These are phyloP conservation scores for Umbellularia californica DNA, from an alignment of 164 flowering plant genomes.

Conservation along the genomic window DNA sequence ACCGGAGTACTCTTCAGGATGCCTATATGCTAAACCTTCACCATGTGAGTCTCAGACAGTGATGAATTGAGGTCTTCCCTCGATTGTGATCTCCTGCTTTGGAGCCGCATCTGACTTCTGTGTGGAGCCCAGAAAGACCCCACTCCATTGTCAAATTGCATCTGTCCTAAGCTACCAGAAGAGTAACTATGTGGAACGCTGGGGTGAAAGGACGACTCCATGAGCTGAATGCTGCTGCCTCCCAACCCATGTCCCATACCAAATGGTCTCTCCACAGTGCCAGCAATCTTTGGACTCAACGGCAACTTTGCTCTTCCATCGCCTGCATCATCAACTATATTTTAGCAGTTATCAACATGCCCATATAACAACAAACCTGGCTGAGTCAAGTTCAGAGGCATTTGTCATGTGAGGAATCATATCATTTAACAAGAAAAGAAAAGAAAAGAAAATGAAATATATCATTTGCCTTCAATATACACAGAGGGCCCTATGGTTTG, in stretches of 20 bases:
- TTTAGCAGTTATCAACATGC: neutral
- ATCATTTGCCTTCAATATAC: neutral
- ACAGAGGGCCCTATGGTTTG: too few species aligned
- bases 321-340: conserved; percentile 31
- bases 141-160: conserved; percentile 66
- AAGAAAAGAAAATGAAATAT: neutral
- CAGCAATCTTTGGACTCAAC: conserved; percentile 76
- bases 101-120: conserved; percentile 86
- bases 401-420: too few species aligned
- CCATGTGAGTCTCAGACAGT: conserved; percentile 62
- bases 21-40: conserved; percentile 39
- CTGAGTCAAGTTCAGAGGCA: too few species aligned
- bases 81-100: conserved; percentile 96
- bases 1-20: conserved; percentile 18
- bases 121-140: conserved; percentile 76
- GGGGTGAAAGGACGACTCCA: conserved; percentile 58
- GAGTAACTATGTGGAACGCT: conserved; percentile 84
- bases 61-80: conserved; percentile 91
- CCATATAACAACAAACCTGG: too few species aligned
- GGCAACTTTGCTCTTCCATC: conserved; percentile 89
- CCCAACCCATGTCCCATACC: conserved; percentile 48
- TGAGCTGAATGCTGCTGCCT: conserved; percentile 62
- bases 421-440: too few species aligned
- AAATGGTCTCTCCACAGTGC: conserved; percentile 55
- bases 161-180: conserved; percentile 83